These are phyloP conservation scores for Marsdenia floribunda DNA, from an alignment of 257 asterid species.

Conservation along the genomic window DNA sequence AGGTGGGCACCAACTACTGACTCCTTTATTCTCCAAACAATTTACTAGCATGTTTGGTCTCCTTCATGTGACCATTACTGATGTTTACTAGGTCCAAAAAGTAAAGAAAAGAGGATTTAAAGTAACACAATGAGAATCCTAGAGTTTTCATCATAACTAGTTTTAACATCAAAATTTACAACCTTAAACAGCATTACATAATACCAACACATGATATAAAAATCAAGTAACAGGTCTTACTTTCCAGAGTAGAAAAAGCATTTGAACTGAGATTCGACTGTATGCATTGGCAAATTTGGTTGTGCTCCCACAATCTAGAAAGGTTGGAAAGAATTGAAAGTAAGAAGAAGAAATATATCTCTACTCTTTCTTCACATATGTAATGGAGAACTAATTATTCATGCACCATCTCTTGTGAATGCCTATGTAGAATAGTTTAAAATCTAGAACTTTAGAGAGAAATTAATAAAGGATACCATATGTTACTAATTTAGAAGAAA, in stretches of 20 bases:
- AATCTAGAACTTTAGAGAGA: not conserved
- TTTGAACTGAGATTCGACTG: constrained; percentile 57
- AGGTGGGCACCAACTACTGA: not conserved
- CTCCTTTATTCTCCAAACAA: not conserved
- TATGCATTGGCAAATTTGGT: constrained; percentile 50
- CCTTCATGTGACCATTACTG: not conserved
- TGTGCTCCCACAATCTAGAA: constrained; percentile 58
- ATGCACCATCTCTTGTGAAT: not conserved
- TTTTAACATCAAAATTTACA: not conserved
- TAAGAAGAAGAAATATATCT: not conserved
- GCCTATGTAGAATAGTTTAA: not conserved
- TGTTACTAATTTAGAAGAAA: not conserved
- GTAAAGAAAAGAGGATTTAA: not conserved
- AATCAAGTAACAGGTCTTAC: constrained; percentile 41
- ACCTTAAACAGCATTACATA: not conserved
- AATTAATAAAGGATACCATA: not conserved
- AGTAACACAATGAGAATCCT: constrained; percentile 1
- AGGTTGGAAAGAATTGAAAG: not conserved
- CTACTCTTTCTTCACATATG: not conserved
- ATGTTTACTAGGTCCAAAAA: constrained; percentile 6
- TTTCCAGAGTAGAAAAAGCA: constrained; percentile 57
- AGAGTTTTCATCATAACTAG: not conserved
- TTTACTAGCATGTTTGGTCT: not conserved
- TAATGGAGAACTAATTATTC: not conserved
- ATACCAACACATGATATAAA: not conserved